These are phyloP conservation scores for Aspergillus glaucus DNA, from an alignment of 2,329 filamentous ascomycete species.

Conservation along the genomic window DNA sequence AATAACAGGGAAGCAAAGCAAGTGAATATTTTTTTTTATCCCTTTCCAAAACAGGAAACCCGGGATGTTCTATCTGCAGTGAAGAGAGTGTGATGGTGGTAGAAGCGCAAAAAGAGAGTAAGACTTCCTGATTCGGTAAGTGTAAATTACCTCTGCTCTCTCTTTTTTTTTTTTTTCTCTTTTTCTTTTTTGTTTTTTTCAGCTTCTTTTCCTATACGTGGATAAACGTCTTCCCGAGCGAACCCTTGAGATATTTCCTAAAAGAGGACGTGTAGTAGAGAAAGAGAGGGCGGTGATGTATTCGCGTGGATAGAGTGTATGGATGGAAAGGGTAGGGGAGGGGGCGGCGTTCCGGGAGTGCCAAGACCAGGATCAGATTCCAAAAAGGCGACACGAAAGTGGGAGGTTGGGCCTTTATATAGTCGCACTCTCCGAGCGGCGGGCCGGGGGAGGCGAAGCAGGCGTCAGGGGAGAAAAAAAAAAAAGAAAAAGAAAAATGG, in stretches of 20 bases:
- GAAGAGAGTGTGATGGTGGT: conserved; percentile 6
- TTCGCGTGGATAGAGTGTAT: conserved; percentile 18
- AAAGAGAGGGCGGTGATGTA: conserved; percentile 7
- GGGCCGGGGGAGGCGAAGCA: conserved; percentile 10
- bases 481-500: conserved; percentile 1
- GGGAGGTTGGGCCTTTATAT: conserved; percentile 38
- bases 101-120: conserved; percentile 17
- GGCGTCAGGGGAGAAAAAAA: conserved; percentile 25
- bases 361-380: conserved; percentile 36
- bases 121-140: conserved; percentile 20
- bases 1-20: neutral
- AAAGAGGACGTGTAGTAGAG: conserved; percentile 10
- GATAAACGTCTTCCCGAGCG: conserved; percentile 14
- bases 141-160: neutral
- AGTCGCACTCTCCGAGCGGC: conserved; percentile 28
- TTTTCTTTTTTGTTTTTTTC: conserved; percentile 3
- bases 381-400: conserved; percentile 21
- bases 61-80: conserved; percentile 21
- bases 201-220: conserved; percentile 8
- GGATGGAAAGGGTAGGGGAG: conserved; percentile 15
- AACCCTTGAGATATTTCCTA: neutral
- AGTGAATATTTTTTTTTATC: conserved; percentile 3
- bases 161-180: neutral
- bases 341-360: conserved; percentile 30
- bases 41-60: conserved; percentile 2